Percentiles rank a stretch among this genome's conserved stretches.
Evolutionary conservation across 2,329 filamentous ascomycete genomes (phyloP).

Genomic region (Plenodomus lindquistii): DNA sequence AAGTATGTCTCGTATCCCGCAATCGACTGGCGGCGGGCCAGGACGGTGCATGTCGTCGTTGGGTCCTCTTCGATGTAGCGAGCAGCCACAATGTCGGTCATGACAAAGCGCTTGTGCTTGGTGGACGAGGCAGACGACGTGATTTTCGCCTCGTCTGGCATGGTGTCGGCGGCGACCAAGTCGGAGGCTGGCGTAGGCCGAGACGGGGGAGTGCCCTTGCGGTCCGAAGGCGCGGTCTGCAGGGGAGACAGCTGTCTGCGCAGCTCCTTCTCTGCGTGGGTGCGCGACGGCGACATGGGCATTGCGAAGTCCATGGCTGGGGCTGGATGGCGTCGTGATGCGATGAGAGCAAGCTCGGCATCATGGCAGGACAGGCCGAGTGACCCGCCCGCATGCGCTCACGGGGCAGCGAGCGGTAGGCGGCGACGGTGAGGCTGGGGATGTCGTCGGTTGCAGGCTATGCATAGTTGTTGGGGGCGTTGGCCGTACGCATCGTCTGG

Average conservation of each 20-base stretch:
- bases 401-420: slow-evolving; percentile 14
- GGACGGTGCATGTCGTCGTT: slow-evolving; percentile 63
- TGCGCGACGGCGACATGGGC: slow-evolving; percentile 16
- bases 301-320: slow-evolving; percentile 26
- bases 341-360: slow-evolving; percentile 18
- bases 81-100: slow-evolving; percentile 69
- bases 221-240: slow-evolving; percentile 26
- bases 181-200: slow-evolving; percentile 14
- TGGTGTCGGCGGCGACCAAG: slow-evolving; percentile 14
- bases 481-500: slow-evolving; percentile 8
- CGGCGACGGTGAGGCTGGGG: slow-evolving; percentile 4
- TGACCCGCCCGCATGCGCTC: slow-evolving; percentile 20
- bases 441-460: slow-evolving; percentile 9
- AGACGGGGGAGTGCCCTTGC: slow-evolving; percentile 17
- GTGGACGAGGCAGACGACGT: slow-evolving; percentile 31
- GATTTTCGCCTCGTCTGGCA: slow-evolving; percentile 12
- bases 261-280: slow-evolving; percentile 33
- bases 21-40: slow-evolving; percentile 72
- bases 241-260: slow-evolving; percentile 30
- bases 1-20: slow-evolving; percentile 90
- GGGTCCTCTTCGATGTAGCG: slow-evolving; percentile 81
- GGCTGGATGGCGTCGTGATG: slow-evolving; percentile 1
- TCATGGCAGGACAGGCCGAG: slow-evolving; percentile 23
- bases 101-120: slow-evolving; percentile 61
- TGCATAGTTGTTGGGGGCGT: slow-evolving; percentile 23